Conservation (phyloP, 2,329 filamentous ascomycete species). For the Talaromyces sp. region DNA sequence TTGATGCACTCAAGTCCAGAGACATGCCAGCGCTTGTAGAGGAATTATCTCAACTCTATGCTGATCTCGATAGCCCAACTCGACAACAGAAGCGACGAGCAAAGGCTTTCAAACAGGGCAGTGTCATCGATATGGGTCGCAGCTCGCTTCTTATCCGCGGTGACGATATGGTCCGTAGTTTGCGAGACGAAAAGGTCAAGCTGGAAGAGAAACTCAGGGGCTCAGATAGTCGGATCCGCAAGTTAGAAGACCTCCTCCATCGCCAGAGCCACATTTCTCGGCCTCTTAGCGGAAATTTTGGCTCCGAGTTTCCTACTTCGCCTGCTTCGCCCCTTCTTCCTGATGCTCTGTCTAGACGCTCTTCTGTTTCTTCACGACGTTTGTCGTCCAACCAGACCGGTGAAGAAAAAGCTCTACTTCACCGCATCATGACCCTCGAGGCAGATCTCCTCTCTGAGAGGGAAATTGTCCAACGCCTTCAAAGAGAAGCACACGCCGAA, state of each 20-base stretch:
- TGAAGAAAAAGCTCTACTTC: slow-evolving; percentile 57
- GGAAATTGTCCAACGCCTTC: slow-evolving; percentile 60
- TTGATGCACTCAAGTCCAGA: slow-evolving; percentile 60
- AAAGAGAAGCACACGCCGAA: slow-evolving; percentile 63
- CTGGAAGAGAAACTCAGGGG: slow-evolving; percentile 70
- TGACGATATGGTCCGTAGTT: slow-evolving; percentile 69
- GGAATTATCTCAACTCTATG: slow-evolving; percentile 70
- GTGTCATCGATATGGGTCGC: slow-evolving; percentile 85
- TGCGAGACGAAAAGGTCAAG: slow-evolving; percentile 79
- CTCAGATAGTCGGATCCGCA: slow-evolving; percentile 83
- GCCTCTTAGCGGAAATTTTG: slow-evolving; percentile 48
- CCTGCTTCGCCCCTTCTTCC: slow-evolving; percentile 38
- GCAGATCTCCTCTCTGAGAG: slow-evolving; percentile 70
- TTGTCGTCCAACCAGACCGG: slow-evolving; percentile 56
- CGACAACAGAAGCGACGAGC: slow-evolving; percentile 81
- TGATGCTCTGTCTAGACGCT: slow-evolving; percentile 48
- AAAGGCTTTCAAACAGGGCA: slow-evolving; percentile 94
- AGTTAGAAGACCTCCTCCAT: slow-evolving; percentile 87
- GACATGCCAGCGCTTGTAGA: slow-evolving; percentile 62
- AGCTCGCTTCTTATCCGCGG: slow-evolving; percentile 80
- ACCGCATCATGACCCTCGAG: slow-evolving; percentile 65
- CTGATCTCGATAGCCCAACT: slow-evolving; percentile 74
- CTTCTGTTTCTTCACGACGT: slow-evolving; percentile 57
- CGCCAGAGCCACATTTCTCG: slow-evolving; percentile 62
- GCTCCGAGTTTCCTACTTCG: slow-evolving; percentile 34